Evolutionary conservation across 202 grass and related monocot species (phyloP).

Genomic region (Thinopyrum obtusiflorum): DNA sequence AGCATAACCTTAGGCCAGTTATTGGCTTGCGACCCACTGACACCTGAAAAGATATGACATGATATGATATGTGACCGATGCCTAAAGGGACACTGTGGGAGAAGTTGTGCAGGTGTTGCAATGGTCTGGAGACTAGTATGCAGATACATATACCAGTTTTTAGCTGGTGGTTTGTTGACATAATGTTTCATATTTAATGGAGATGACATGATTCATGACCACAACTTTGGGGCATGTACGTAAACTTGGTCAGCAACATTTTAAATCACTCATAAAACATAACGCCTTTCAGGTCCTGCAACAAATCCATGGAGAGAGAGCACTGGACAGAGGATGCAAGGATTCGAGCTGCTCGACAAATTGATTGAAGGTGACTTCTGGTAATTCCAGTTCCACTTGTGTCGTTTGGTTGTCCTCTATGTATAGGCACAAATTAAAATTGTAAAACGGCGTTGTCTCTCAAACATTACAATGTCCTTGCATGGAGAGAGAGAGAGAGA

Average conservation of each 20-base stretch:
- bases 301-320: neutral
- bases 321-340: neutral
- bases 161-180: neutral
- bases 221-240: neutral
- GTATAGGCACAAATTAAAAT: neutral
- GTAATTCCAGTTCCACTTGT: neutral
- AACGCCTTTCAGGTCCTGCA: neutral
- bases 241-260: neutral
- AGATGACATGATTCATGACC: neutral
- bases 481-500: neutral
- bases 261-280: neutral
- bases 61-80: neutral
- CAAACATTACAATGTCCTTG: neutral
- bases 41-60: conserved; percentile 39
- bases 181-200: neutral
- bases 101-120: neutral
- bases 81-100: neutral
- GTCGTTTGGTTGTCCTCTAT: neutral
- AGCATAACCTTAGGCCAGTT: conserved; percentile 54
- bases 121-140: neutral
- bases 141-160: neutral
- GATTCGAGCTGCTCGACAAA: neutral
- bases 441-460: neutral
- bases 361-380: neutral
- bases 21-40: conserved; percentile 62